Base-by-base conservation (phyloP, 164 flowering plant genomes). In the Taxillus chinensis region DNA sequence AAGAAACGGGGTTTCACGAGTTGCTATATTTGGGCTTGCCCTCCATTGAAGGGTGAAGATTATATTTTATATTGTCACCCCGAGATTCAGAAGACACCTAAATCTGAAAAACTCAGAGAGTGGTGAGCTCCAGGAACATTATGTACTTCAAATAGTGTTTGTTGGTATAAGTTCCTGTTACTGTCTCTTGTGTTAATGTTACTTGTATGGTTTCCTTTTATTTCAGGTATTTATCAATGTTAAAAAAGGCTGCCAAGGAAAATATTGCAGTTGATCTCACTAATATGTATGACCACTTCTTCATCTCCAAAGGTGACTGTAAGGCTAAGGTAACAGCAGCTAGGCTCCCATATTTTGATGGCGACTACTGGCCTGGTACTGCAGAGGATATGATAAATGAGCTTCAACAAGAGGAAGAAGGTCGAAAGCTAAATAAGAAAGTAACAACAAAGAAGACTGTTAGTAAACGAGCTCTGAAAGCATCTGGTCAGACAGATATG, bases 301-400 rank as follows among this genome's bases (percentile, higher is more conserved):
- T 86, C 48, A 62, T 62, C 13, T 67, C 76, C 2, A 58, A 61
- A 60, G 82, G 62, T 9, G 72, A 72, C 60, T 62, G 65, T 55
- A 77, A 73, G 55, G 63, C 69, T 41, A 81, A 79, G 58, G 64
- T 86, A 46, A 83, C 86, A 37, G 83, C 86, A 41, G 75, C 92
- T 46, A 77, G 81, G 14, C 64, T 89, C 65, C 96, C 96, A 3
- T 82, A 83, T 61, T 86, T 86, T 70, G 90, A 83, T 66, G 92
- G 92, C 27, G 84, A 77, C 64, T 82, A 74, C 66, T 86, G 85
- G 85, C 73, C 83, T 45, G 63, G 56, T 55, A 68, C 72, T 62
- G 83, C 84, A 43, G 88, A 82, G 71, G 66, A 72, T 45, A 14
- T 77, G 45, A 57, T 80, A 42, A 67, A 50, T 53, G 63, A 68